Conservation (phyloP, 2,329 filamentous ascomycete species). For the Aspergillus oerlinghausenensis region DNA sequence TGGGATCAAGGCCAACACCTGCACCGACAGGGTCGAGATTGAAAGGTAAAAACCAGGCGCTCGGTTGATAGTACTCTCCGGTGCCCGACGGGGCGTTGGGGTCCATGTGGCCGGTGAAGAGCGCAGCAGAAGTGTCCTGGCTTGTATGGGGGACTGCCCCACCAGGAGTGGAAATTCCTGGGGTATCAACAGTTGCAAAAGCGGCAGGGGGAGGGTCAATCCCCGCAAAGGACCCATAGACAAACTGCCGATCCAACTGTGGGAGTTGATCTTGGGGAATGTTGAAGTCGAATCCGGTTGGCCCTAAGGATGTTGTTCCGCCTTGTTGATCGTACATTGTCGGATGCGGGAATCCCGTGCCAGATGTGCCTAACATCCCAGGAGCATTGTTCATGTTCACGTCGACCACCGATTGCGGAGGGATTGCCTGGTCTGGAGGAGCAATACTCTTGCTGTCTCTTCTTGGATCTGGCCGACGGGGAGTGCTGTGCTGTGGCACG, state of each 20-base stretch:
- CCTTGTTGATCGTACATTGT: constrained; percentile 28
- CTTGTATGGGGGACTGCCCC: constrained; percentile 15
- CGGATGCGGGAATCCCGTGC: constrained; percentile 35
- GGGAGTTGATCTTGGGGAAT: constrained; percentile 49
- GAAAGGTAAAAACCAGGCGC: constrained; percentile 90
- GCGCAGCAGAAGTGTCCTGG: constrained; percentile 18
- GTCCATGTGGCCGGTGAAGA: constrained; percentile 35
- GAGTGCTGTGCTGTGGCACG: constrained; percentile 43
- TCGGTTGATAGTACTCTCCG: constrained; percentile 42
- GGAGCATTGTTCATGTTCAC: constrained; percentile 26
- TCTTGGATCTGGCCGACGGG: constrained; percentile 39
- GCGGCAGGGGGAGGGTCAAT: constrained; percentile 40
- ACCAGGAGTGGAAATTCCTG: constrained; percentile 25
- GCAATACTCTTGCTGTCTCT: constrained; percentile 23
- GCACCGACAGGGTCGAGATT: constrained; percentile 66
- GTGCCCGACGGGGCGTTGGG: constrained; percentile 31
- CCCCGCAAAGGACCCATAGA: constrained; percentile 66
- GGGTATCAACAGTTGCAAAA: constrained; percentile 26
- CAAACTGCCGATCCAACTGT: constrained; percentile 70
- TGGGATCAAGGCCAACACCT: constrained; percentile 14
- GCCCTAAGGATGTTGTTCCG: constrained; percentile 24
- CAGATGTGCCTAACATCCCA: constrained; percentile 24
- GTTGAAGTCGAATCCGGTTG: constrained; percentile 35
- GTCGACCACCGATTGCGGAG: constrained; percentile 24
- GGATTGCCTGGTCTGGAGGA: constrained; percentile 23